A percentile compares a stretch with the other conserved stretches of the same genome.
These are phyloP conservation scores for Naganishia friedmannii DNA, from an alignment of 768 basidiomycete genomes.

Conservation along the genomic window DNA sequence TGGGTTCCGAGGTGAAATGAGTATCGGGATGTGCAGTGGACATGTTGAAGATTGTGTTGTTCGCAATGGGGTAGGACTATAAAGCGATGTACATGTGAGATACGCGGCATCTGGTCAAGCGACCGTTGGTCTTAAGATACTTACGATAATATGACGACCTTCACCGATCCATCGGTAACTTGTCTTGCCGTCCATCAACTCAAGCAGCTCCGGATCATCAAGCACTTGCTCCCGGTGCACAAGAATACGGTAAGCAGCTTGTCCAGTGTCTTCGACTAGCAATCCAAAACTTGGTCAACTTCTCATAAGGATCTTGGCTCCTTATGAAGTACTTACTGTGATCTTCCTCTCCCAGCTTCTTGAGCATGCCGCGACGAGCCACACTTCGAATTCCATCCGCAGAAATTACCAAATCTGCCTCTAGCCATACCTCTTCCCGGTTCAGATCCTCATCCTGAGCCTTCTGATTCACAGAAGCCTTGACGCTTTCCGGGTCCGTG, in stretches of 20 bases:
- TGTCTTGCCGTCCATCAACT: conserved; percentile 47
- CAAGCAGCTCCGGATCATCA: conserved; percentile 51
- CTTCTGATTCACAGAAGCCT: conserved; percentile 27
- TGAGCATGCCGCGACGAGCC: conserved; percentile 50
- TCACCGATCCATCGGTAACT: conserved; percentile 54
- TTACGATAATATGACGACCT: conserved; percentile 51
- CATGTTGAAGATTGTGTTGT: conserved; percentile 53
- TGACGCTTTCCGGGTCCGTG: conserved; percentile 5
- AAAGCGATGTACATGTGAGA: neutral
- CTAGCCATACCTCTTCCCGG: conserved; percentile 38
- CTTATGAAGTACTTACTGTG: conserved; percentile 33
- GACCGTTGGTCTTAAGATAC: neutral
- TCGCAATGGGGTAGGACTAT: conserved; percentile 53
- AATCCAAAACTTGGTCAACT: neutral
- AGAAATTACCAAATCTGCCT: conserved; percentile 52
- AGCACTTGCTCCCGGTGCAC: conserved; percentile 47
- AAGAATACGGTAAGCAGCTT: conserved; percentile 54
- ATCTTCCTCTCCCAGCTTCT: conserved; percentile 47
- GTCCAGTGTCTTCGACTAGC: conserved; percentile 52
- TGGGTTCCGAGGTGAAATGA: conserved; percentile 50
- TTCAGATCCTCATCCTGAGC: conserved; percentile 26
- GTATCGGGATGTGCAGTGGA: conserved; percentile 53
- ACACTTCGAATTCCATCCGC: conserved; percentile 54
- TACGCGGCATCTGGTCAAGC: neutral
- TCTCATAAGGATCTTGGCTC: neutral